A percentile compares a stretch with the other conserved stretches of the same genome.
Conservation (phyloP, 2,329 filamentous ascomycete genomes). For the Remersonia thermophila region DNA sequence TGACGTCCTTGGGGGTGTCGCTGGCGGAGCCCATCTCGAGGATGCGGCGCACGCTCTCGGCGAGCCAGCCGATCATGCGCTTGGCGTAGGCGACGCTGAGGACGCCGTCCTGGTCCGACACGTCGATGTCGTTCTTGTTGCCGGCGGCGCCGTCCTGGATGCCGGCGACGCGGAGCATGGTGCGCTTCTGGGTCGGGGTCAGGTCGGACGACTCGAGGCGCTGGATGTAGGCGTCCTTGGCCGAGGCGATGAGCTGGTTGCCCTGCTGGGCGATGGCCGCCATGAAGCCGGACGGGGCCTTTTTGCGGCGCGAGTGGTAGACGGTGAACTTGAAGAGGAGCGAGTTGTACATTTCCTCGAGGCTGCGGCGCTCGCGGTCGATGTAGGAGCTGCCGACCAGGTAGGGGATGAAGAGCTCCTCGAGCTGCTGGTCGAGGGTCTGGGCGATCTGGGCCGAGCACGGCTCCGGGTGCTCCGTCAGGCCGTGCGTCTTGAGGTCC, state of each 20-base stretch:
- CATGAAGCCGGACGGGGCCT: slow-evolving; percentile 83
- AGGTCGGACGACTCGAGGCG: slow-evolving; percentile 80
- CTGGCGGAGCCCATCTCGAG: slow-evolving; percentile 78
- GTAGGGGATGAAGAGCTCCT: slow-evolving; percentile 65
- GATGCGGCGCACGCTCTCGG: slow-evolving; percentile 82
- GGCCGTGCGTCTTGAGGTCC: slow-evolving; percentile 82
- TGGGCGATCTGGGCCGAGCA: slow-evolving; percentile 74
- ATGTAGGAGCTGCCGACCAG: slow-evolving; percentile 59
- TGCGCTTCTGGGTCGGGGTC: slow-evolving; percentile 75
- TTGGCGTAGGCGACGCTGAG: slow-evolving; percentile 82
- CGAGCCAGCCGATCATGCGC: slow-evolving; percentile 94
- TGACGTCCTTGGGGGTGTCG: slow-evolving; percentile 91
- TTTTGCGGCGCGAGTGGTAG: slow-evolving; percentile 83
- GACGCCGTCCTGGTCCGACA: slow-evolving; percentile 78
- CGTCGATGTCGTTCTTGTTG: slow-evolving; percentile 76
- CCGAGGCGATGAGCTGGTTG: slow-evolving; percentile 75
- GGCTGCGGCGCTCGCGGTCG: slow-evolving; percentile 52
- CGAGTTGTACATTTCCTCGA: slow-evolving; percentile 79
- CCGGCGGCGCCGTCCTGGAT: slow-evolving; percentile 57
- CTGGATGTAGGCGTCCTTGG: slow-evolving; percentile 83
- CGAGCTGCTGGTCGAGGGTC: slow-evolving; percentile 61
- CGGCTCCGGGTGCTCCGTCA: slow-evolving; percentile 90
- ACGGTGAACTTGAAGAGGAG: slow-evolving; percentile 92
- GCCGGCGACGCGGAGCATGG: slow-evolving; percentile 81
- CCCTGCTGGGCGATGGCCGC: slow-evolving; percentile 81